Conservation (phyloP, 2,329 filamentous ascomycete genomes). For the Aspergillus puulaauensis region DNA sequence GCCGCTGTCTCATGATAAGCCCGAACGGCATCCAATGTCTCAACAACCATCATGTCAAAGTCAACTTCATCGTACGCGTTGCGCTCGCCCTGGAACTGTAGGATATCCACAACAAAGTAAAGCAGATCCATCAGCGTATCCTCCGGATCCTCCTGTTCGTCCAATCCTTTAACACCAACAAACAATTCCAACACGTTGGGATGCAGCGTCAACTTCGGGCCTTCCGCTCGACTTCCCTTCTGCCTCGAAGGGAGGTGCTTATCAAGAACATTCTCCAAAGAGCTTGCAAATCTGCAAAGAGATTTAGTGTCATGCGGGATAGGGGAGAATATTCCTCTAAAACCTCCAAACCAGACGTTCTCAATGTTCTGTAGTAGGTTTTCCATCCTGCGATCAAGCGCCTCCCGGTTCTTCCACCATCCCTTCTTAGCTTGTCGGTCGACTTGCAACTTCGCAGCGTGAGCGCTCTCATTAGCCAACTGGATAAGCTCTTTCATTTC, state of each 20-base stretch:
- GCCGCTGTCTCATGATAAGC: constrained; percentile 64
- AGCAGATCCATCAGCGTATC: constrained; percentile 88
- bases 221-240: constrained; percentile 56
- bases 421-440: constrained; percentile 72
- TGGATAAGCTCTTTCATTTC: constrained; percentile 83
- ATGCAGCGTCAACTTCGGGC: constrained; percentile 56
- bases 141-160: constrained; percentile 72
- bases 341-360: constrained; percentile 91
- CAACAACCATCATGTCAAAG: constrained; percentile 86
- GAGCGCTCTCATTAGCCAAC: constrained; percentile 79
- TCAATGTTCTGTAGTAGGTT: constrained; percentile 83
- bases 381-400: constrained; percentile 72
- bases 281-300: constrained; percentile 72
- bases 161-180: constrained; percentile 75
- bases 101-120: constrained; percentile 93
- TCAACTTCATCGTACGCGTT: constrained; percentile 98
- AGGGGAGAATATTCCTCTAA: constrained; percentile 89
- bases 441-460: constrained; percentile 68
- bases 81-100: constrained; percentile 93
- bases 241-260: constrained; percentile 81
- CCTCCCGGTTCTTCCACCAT: constrained; percentile 88
- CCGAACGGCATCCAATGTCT: constrained; percentile 79
- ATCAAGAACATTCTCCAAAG: constrained; percentile 76
- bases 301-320: constrained; percentile 62
- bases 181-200: constrained; percentile 80